Conservation (phyloP, 2,329 filamentous ascomycete genomes). For the Blumeria hordei region DNA sequence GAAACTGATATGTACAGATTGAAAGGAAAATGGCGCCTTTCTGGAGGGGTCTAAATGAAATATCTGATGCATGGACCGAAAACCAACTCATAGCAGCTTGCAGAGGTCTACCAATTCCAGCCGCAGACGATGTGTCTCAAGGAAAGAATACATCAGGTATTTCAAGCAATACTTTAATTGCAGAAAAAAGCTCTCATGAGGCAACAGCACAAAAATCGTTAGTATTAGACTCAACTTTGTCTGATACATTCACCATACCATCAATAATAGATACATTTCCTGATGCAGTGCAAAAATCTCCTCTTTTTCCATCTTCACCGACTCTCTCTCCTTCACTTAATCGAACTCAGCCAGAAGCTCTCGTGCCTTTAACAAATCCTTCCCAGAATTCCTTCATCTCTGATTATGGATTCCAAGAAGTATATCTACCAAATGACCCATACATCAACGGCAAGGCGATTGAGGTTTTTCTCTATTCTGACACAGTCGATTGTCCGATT, state of each 20-base stretch:
- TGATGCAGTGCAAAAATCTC: conserved; percentile 23
- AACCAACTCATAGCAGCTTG: conserved; percentile 85
- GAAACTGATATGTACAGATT: conserved; percentile 32
- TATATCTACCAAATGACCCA: conserved; percentile 57
- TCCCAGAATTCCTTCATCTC: conserved; percentile 48
- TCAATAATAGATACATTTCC: conserved; percentile 36
- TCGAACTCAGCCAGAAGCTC: conserved; percentile 65
- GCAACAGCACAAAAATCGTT: too few species aligned
- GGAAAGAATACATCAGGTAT: too few species aligned
- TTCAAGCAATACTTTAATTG: too few species aligned
- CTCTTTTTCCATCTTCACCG: conserved; percentile 24
- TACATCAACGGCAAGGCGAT: conserved; percentile 86
- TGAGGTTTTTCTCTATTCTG: conserved; percentile 83
- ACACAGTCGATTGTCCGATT: conserved; percentile 76
- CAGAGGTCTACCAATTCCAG: conserved; percentile 59
- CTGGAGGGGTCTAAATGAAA: conserved; percentile 82
- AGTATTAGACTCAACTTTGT: conserved; percentile 48
- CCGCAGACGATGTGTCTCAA: conserved; percentile 58
- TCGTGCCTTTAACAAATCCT: conserved; percentile 55
- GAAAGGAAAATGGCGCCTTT: conserved; percentile 83
- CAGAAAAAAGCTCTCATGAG: too few species aligned
- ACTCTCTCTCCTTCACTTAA: conserved; percentile 32
- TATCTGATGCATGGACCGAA: conserved; percentile 73
- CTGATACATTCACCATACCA: conserved; percentile 36
- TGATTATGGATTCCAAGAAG: conserved; percentile 53